phyloP scores from a whole-genome alignment of 2,329 filamentous ascomycete species.

The Berkeleyomyces rouxiae region DNA sequence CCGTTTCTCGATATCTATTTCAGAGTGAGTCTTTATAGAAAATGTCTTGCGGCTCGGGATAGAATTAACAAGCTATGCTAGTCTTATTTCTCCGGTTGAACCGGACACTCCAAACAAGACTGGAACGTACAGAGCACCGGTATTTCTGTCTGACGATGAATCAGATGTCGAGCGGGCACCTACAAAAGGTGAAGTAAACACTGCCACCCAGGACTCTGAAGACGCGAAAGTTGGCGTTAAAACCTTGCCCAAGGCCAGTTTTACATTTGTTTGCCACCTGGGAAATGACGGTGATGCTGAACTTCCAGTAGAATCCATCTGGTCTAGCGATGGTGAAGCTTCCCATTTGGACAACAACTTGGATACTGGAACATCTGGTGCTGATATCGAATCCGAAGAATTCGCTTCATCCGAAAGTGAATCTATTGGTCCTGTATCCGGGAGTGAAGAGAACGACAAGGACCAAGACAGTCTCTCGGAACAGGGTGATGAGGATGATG shows the following conservation, averaged over 20 bases:
- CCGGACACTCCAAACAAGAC: background rate
- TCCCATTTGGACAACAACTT: background rate
- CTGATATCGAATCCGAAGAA: background rate
- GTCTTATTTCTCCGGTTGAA: background rate
- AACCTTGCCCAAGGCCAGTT: too few relatives aligned
- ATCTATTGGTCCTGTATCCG: background rate
- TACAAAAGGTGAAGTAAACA: background rate
- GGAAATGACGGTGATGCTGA: background rate
- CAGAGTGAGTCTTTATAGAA: background rate
- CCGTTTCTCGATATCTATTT: background rate
- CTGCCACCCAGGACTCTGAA: too few relatives aligned
- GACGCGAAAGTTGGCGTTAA: too few relatives aligned
- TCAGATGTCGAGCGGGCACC: constrained; percentile 1
- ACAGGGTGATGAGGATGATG: background rate
- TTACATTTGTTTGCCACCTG: background rate
- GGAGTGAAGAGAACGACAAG: background rate
- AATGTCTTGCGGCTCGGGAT: background rate
- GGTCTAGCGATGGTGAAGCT: background rate
- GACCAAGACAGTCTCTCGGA: too few relatives aligned
- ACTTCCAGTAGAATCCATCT: background rate
- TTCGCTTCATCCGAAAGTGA: background rate
- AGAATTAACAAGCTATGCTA: background rate
- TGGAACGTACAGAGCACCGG: constrained; percentile 4
- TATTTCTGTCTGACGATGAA: constrained; percentile 7
- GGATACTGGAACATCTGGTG: background rate